Evolutionary conservation across 352 stramenopile genomes (phyloP).

Genomic region (Globisporangium canariense): DNA sequence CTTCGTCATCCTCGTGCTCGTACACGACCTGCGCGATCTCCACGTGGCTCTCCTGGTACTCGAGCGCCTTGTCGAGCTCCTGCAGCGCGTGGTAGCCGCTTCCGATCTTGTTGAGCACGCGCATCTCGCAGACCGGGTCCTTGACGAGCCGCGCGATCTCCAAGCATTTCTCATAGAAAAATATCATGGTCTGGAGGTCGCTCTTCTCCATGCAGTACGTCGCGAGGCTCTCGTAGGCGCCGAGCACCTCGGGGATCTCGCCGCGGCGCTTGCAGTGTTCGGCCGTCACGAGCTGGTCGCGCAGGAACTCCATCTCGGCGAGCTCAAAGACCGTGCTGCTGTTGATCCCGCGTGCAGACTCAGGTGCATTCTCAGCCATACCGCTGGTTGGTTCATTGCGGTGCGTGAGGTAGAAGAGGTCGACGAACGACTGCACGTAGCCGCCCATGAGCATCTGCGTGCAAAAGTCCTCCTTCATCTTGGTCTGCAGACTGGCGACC

Average conservation of each 20-base stretch:
- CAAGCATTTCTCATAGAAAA: conserved; percentile 93
- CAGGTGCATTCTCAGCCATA: background rate
- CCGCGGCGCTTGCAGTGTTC: conserved; percentile 89
- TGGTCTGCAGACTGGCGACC: conserved; percentile 28
- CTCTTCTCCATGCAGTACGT: conserved; percentile 65
- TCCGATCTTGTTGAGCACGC: conserved; percentile 80
- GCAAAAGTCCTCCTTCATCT: conserved; percentile 78
- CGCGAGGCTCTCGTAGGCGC: conserved; percentile 72
- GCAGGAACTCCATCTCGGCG: conserved; percentile 83
- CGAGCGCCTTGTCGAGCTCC: conserved; percentile 67
- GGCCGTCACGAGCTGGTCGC: conserved; percentile 81
- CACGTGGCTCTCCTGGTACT: conserved; percentile 83
- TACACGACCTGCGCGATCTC: conserved; percentile 68
- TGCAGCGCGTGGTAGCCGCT: conserved; percentile 69
- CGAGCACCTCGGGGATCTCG: conserved; percentile 45
- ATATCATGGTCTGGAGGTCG: conserved; percentile 88
- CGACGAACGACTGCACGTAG: conserved; percentile 93
- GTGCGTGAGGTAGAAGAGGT: conserved; percentile 94
- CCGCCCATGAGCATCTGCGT: conserved; percentile 85
- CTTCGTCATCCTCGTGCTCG: conserved; percentile 61
- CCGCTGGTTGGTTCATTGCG: conserved; percentile 37
- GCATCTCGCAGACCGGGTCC: conserved; percentile 86
- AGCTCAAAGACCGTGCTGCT: conserved; percentile 12
- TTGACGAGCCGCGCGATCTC: conserved; percentile 87
- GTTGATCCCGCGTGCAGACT: background rate